Base-by-base conservation (phyloP, 2,329 filamentous ascomycete species). In the Fusarium equiseti region DNA sequence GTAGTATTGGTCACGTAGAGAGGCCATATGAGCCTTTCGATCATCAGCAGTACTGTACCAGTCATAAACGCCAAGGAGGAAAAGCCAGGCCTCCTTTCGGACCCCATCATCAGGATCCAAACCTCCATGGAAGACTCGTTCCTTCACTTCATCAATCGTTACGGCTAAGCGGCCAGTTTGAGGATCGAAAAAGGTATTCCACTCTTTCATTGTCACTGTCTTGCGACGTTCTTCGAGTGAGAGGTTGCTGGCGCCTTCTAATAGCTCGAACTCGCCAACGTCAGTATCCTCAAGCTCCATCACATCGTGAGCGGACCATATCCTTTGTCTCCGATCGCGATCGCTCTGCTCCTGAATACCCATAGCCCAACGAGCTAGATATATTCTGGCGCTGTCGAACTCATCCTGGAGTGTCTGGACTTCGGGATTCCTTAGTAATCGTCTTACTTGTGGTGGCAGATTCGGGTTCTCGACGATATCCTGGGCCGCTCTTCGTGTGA, bases 331-430 rank as follows among this genome's bases (percentile, higher is more conserved):
- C 26, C 91, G 86, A 75, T 99, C 96, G 42, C 90, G 87, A 77
- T 99, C 96, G 75, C 95, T 95, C 82, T 99, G 96, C 79, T 99
- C 97, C 0, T 96, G 95, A 70, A 99, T 97, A 10, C 94, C 94
- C 96, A 99, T 98, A 4, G 96, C 96, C 96, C 96, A 99, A 69
- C 96, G 88, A 24, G 96, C 96, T 42, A 99, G 86, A 77, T 99
- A 99, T 64, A 99, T 87, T 70, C 96, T 89, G 6, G 97, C 96
- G 75, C 94, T 97, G 83, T 99, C 97, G 75, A 98, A 99, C 78
- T 99, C 97, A 65, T 98, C 95, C 77, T 98, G 95, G 24, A 99
- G 80, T 0, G 93, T 98, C 82, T 98, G 95, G 0, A 99, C 94
- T 77, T 99, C 95, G 0, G 95, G 95, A 71, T 97, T 98, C 77